phyloP scores from a whole-genome alignment of 257 asterid genomes.

The Schizonepeta tenuifolia region DNA sequence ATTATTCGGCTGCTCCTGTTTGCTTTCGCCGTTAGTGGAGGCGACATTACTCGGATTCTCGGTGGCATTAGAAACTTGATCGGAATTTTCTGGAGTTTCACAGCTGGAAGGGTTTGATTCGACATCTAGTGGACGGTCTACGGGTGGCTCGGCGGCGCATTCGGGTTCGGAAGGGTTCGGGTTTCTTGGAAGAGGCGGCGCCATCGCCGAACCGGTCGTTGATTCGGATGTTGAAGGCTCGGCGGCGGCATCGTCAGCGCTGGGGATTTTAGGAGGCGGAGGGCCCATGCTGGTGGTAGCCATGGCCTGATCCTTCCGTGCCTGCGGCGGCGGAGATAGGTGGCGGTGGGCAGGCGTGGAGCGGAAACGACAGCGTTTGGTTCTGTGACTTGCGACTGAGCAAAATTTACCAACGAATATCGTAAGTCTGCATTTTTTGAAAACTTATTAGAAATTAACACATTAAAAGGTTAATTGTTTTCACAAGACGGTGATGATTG shows the following conservation, averaged over 20 bases:
- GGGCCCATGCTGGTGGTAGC: conserved; percentile 68
- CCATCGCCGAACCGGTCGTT: conserved; percentile 34
- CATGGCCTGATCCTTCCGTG: conserved; percentile 38
- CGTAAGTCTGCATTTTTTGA: not conserved
- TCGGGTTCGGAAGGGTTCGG: conserved; percentile 40
- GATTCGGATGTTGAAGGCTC: conserved; percentile 47
- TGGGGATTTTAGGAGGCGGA: conserved; percentile 59
- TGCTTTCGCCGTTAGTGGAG: conserved; percentile 37
- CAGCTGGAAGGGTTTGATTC: conserved; percentile 34
- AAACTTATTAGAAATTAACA: not conserved
- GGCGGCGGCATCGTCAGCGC: conserved; percentile 34
- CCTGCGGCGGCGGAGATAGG: conserved; percentile 25
- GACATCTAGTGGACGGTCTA: conserved; percentile 27
- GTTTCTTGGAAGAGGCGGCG: conserved; percentile 51
- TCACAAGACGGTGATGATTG: not conserved
- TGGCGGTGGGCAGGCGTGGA: conserved; percentile 30
- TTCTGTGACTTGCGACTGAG: not conserved
- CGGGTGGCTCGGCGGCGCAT: conserved; percentile 33
- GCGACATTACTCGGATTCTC: conserved; percentile 23
- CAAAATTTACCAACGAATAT: not conserved
- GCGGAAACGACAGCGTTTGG: conserved; percentile 20
- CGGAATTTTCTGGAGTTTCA: conserved; percentile 26
- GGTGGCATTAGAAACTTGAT: conserved; percentile 29
- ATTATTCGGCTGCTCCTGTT: conserved; percentile 40
- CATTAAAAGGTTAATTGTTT: not conserved